These are phyloP conservation scores for Candida boidinii DNA, from an alignment of 805 yeast species.

Conservation along the genomic window DNA sequence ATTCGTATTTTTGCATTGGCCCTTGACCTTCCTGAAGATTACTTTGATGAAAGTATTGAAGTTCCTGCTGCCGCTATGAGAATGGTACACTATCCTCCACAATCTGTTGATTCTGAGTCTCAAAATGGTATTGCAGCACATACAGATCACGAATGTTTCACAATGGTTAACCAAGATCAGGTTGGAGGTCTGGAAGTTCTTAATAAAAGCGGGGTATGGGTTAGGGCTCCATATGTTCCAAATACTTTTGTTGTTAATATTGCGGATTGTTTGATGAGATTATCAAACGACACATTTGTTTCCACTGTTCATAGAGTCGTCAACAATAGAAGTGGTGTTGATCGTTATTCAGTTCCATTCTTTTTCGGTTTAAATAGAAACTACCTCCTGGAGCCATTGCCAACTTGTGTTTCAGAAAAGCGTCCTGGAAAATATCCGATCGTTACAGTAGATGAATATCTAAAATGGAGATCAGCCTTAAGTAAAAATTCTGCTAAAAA, in stretches of 20 bases:
- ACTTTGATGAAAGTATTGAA: slow-evolving; percentile 14
- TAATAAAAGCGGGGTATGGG: slow-evolving; percentile 25
- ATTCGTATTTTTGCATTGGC: slow-evolving; percentile 20
- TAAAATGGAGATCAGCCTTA: slow-evolving; percentile 8
- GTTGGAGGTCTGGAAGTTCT: slow-evolving; percentile 27
- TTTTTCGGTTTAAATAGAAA: slow-evolving; percentile 15
- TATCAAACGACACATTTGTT: slow-evolving; percentile 25
- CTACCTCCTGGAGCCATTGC: slow-evolving; percentile 13
- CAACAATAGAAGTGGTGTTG: slow-evolving; percentile 17
- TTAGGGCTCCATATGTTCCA: slow-evolving; percentile 23
- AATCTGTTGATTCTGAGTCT: slow-evolving; percentile 16
- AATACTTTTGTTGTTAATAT: slow-evolving; percentile 28
- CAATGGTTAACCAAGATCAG: slow-evolving; percentile 22
- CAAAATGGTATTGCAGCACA: slow-evolving; percentile 28
- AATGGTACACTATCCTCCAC: slow-evolving; percentile 24
- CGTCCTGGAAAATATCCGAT: slow-evolving; percentile 9
- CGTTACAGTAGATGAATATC: slow-evolving; percentile 11
- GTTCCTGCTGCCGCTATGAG: slow-evolving; percentile 22
- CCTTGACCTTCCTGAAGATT: slow-evolving; percentile 18
- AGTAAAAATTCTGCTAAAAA: too few species aligned
- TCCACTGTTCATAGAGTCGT: slow-evolving; percentile 32
- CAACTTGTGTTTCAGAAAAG: slow-evolving; percentile 11
- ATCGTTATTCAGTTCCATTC: slow-evolving; percentile 18
- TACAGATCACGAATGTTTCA: slow-evolving; percentile 25
- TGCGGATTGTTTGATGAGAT: slow-evolving; percentile 26